Evolutionary conservation across 225 moss, liverwort and hornwort genomes (phyloP), one percentile per base, ranked within the genome.

Genomic region (Pleurozium schreberi): DNA sequence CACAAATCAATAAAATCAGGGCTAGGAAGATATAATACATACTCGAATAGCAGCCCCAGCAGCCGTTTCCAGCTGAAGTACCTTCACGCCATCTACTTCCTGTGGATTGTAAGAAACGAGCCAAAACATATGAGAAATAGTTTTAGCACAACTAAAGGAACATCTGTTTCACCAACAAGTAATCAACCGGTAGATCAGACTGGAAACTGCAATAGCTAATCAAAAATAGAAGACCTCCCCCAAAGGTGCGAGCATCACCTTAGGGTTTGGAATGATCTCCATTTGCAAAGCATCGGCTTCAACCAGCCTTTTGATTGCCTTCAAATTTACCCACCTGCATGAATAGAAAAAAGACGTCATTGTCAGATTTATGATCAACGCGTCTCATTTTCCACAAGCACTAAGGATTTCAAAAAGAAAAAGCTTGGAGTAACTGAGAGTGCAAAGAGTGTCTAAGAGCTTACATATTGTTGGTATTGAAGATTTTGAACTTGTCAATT

Each of bases 11-110:
- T 26, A 43, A 31, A 75, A 42, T 81, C 23, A 84, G 87, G 23
- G 62, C 62, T 49, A 23, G 78, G 27, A 82, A 82, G 42, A 36
- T 38, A 79, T 33, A 60, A 42, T 8, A 87, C 90, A 76, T 96
- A 98, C 98, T 86, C 95, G 95, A 91, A 99, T 99, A 55, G 98
- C 97, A 93, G 99, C 99, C 88, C 99, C 99, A 68, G 99, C 99
- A 81, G 99, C 99, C 55, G 95, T 99, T 88, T 99, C 99, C 81
- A 97, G 90, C 90, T 99, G 99, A 87, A 99, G 95, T 69, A 99
- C 94, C 88, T 99, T 99, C 69, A 96, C 97, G 67, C 99, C 99
- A 95, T 99, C 99, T 68, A 99, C 99, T 94, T 99, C 99, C 97
- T 93, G 89, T 61, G 88, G 88, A 61, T 88, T 53, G 84, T 64